Evolutionary conservation across 352 stramenopile species (phyloP).

Genomic region (Peronospora farinosa): DNA sequence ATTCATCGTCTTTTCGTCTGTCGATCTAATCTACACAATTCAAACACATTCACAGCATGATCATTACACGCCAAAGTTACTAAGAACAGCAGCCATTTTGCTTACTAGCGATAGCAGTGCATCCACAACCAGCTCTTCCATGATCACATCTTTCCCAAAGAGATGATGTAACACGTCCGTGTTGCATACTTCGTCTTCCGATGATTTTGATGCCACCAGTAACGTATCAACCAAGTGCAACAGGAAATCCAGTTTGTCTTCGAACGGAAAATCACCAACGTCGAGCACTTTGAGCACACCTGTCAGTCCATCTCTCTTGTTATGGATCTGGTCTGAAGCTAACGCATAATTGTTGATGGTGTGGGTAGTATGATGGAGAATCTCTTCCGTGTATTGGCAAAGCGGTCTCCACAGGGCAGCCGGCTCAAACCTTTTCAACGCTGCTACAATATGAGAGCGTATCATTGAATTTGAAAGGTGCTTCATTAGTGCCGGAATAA

Average conservation of each 20-base stretch:
- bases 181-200: conserved; percentile 13
- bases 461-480: conserved; percentile 63
- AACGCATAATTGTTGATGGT: conserved; percentile 12
- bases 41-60: not conserved
- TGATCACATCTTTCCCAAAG: conserved; percentile 52
- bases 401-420: conserved; percentile 57
- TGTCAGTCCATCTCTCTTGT: conserved; percentile 48
- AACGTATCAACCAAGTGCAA: conserved; percentile 56
- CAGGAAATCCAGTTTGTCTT: conserved; percentile 66
- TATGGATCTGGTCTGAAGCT: conserved; percentile 24
- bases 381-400: conserved; percentile 58
- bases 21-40: conserved; percentile 37
- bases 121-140: conserved; percentile 70
- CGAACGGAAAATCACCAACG: conserved; percentile 43
- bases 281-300: conserved; percentile 66
- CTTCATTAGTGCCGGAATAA: conserved; percentile 78
- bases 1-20: conserved; percentile 51
- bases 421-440: conserved; percentile 66
- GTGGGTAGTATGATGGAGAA: conserved; percentile 16
- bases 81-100: not conserved
- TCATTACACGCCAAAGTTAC: not conserved
- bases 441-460: conserved; percentile 57
- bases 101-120: conserved; percentile 52
- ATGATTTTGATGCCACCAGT: conserved; percentile 28
- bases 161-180: conserved; percentile 52